phyloP scores from a whole-genome alignment of 2,329 filamentous ascomycete genomes.

The Ophiostoma novo-ulmi region DNA sequence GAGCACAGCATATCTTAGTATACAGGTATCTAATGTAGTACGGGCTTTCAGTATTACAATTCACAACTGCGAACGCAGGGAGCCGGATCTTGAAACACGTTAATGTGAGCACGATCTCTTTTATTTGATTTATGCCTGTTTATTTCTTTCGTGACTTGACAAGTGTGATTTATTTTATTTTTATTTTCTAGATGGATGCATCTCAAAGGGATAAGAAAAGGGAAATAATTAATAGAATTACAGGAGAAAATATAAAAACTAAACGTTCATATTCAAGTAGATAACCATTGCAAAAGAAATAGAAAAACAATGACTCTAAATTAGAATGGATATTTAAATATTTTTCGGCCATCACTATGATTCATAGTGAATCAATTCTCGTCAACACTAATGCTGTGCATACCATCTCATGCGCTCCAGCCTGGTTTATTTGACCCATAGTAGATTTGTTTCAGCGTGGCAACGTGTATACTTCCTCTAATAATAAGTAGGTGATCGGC shows the following conservation, averaged over 20 bases:
- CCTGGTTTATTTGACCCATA: background rate
- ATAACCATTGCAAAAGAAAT: no score
- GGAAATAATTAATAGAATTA: no score
- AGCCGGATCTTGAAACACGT: conserved; percentile 7
- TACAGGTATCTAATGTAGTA: background rate
- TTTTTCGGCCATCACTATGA: background rate
- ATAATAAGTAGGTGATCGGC: background rate
- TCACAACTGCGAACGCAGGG: background rate
- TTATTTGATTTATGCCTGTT: background rate
- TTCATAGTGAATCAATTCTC: background rate
- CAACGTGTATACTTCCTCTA: background rate
- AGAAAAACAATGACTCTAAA: no score
- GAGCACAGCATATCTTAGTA: background rate
- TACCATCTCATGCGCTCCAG: background rate
- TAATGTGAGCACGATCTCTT: background rate
- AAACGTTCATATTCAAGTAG: no score
- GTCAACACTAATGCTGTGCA: background rate
- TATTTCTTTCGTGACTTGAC: background rate
- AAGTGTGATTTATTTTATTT: no score
- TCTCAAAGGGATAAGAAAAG: no score
- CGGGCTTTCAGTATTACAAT: no score
- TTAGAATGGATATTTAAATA: no score
- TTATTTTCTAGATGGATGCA: no score
- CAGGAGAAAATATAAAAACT: no score
- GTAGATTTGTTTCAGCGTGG: background rate